phyloP scores from a whole-genome alignment of 169 alveolate genomes.

The Plasmodium chabaudi region DNA sequence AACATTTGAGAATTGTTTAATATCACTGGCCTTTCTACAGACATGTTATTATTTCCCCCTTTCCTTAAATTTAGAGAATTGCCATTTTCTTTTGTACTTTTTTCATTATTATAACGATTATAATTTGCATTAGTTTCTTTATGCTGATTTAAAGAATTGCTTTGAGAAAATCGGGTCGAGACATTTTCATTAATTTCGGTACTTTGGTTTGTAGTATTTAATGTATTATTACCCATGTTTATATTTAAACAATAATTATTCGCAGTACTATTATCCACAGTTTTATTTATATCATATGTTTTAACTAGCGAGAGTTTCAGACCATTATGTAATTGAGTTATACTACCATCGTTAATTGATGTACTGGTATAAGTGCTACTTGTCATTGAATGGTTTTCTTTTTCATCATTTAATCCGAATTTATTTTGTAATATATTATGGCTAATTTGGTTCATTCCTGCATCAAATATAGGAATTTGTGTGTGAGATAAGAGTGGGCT shows the following conservation, averaged over 20 bases:
- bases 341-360: too few species aligned
- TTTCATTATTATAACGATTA: neutral
- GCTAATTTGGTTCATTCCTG: neutral
- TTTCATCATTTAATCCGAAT: too few species aligned
- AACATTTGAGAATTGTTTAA: slow-evolving; percentile 73
- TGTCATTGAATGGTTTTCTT: too few species aligned
- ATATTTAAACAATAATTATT: neutral
- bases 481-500: neutral
- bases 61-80: slow-evolving; percentile 6
- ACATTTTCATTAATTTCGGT: neutral
- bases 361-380: too few species aligned
- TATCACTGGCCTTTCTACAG: slow-evolving; percentile 68
- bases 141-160: neutral
- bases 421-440: too few species aligned
- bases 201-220: neutral
- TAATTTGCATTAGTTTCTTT: slow-evolving; percentile 1
- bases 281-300: neutral
- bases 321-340: too few species aligned
- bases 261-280: neutral
- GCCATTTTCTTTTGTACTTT: slow-evolving; percentile 18
- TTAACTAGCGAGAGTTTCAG: too few species aligned
- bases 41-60: slow-evolving; percentile 22
- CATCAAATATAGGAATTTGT: neutral
- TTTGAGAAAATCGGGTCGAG: neutral
- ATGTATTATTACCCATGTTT: neutral